Evolutionary conservation across 768 basidiomycete species (phyloP), one percentile per base, ranked within the genome.

Genomic region (Mycena pura): DNA sequence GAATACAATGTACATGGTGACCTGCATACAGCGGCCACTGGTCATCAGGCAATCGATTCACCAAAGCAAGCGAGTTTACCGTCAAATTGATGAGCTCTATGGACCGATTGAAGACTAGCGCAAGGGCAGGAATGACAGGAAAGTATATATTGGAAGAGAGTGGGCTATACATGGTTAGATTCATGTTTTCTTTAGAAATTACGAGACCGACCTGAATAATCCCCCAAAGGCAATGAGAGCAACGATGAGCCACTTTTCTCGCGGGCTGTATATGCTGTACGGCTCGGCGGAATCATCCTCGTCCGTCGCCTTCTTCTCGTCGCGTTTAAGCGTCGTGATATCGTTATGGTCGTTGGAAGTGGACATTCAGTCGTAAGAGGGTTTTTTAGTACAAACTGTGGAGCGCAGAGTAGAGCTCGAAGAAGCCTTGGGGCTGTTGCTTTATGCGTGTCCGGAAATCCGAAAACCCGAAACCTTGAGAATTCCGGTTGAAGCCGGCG

Each of bases 71-170:
- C 79, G n/a, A 81, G 60, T n/a, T 9, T 56, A 93, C 88, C 8
- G 92, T 91, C 39, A 95, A 71, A 70, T 93, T 93, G 38, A 94
- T 92, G 10, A 87, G 77, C 66, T 92, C 90, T 9, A 81, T 81
- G 0, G 87, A 84, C 56, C 86, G 84, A 66, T 87, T 70, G 68
- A 95, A 92, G 4, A 77, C 88, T 19, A 61, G 62, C 1, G 87
- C 80, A 22, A 95, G 74, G 0, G 83, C 79, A 1, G 92, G 93
- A 38, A 95, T 88, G 13, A 87, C 91, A 6, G 92, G 91, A 45
- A 92, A 85, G 70, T 92, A 93, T 57, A 93, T 89, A 57, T 87
- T 92, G 3, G 90, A 82, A 2, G 91, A 90, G 11, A 92, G 74
- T 0, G 90, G 89, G 67, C 88, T 89, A 22, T 29, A 22, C 34